Evolutionary conservation across 352 stramenopile species (phyloP).

Genomic region (Phytophthora hibernalis): DNA sequence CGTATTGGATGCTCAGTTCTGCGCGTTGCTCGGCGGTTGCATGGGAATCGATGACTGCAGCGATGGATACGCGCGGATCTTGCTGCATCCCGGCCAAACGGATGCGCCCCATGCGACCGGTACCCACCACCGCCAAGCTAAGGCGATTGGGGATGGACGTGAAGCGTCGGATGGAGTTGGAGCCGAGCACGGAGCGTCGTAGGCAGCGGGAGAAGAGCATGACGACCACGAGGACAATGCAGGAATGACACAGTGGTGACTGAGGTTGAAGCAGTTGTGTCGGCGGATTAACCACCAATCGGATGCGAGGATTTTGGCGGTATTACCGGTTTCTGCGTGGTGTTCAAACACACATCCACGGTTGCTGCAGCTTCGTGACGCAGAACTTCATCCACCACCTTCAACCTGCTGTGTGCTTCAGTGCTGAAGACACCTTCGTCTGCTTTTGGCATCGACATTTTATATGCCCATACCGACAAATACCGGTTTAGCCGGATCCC

Average conservation of each 20-base stretch:
- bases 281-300: slow-evolving; percentile 6
- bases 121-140: slow-evolving; percentile 73
- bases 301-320: not conserved
- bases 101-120: slow-evolving; percentile 81
- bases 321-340: not conserved
- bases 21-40: slow-evolving; percentile 17
- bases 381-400: not conserved
- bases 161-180: slow-evolving; percentile 12
- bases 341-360: slow-evolving; percentile 12
- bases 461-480: too few relatives aligned
- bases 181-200: slow-evolving; percentile 4
- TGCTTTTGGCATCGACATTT: too few relatives aligned
- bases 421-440: not conserved
- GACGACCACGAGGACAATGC: slow-evolving; percentile 6
- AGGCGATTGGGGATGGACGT: slow-evolving; percentile 26
- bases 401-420: not conserved
- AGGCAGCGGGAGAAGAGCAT: slow-evolving; percentile 34
- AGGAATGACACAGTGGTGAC: slow-evolving; percentile 18
- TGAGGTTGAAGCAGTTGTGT: slow-evolving; percentile 29
- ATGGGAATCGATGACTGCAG: slow-evolving; percentile 68
- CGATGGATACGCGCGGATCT: slow-evolving; percentile 59
- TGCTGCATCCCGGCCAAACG: slow-evolving; percentile 65
- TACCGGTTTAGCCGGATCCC: too few relatives aligned
- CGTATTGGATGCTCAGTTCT: slow-evolving; percentile 54
- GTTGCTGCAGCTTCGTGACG: not conserved